Evolutionary conservation across 2,329 filamentous ascomycete species (phyloP).

Genomic region (Chalaropsis thielavioides): DNA sequence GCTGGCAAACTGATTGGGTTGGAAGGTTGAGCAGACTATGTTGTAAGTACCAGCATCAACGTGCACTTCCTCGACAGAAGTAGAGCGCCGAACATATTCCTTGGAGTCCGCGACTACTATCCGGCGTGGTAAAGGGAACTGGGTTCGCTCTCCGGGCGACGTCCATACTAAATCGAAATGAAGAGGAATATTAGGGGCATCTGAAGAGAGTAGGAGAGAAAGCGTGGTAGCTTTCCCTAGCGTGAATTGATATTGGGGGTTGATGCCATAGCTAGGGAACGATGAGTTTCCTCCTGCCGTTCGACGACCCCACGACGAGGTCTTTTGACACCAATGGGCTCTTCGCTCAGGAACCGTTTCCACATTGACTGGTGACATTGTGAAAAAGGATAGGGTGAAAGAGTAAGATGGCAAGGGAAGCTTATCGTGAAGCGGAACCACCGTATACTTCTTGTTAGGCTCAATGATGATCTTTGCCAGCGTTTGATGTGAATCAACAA

Average conservation of each 20-base stretch:
- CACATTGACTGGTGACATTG: slow-evolving; percentile 46
- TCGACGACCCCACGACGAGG: slow-evolving; percentile 58
- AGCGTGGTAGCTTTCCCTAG: slow-evolving; percentile 45
- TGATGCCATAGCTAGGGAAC: slow-evolving; percentile 61
- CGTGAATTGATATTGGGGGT: slow-evolving; percentile 68
- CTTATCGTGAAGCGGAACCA: slow-evolving; percentile 65
- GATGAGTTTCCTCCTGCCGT: slow-evolving; percentile 76
- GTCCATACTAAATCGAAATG: slow-evolving; percentile 78
- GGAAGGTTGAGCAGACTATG: slow-evolving; percentile 80
- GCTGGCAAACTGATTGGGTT: slow-evolving; percentile 57
- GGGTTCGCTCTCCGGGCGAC: slow-evolving; percentile 48
- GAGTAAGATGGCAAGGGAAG: slow-evolving; percentile 58
- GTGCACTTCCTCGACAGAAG: slow-evolving; percentile 46
- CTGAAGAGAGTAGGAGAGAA: slow-evolving; percentile 58
- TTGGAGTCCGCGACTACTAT: slow-evolving; percentile 73
- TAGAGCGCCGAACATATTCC: slow-evolving; percentile 74
- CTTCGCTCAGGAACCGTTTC: slow-evolving; percentile 47
- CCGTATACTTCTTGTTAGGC: slow-evolving; percentile 34
- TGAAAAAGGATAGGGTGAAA: slow-evolving; percentile 81
- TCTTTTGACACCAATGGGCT: slow-evolving; percentile 40
- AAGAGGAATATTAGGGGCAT: slow-evolving; percentile 52
- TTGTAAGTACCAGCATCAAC: slow-evolving; percentile 68
- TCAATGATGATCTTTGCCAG: slow-evolving; percentile 50
- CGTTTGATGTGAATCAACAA: slow-evolving; percentile 86
- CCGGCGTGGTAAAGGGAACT: slow-evolving; percentile 48